Conservation (phyloP, 2,329 filamentous ascomycete genomes). For the Neonectria hederae region DNA sequence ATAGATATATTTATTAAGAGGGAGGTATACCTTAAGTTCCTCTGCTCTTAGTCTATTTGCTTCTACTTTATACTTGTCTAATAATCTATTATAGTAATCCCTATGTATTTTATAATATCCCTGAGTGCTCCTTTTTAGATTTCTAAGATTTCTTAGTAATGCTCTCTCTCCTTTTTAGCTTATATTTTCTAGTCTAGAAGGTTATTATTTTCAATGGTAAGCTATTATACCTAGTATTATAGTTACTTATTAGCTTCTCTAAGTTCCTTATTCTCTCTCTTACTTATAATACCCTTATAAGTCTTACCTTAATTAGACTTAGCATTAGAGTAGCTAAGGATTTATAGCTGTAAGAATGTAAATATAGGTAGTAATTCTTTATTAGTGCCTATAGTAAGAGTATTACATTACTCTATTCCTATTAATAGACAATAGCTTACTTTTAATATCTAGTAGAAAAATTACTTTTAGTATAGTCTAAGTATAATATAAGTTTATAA, state of each 20-base stretch:
- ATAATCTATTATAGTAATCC: not conserved
- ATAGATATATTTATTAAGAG: not conserved
- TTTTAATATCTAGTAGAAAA: not conserved
- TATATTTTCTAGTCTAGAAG: not conserved
- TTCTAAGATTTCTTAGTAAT: not conserved
- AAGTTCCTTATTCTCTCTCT: not conserved
- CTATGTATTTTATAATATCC: not conserved
- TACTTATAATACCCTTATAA: not conserved
- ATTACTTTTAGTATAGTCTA: not conserved
- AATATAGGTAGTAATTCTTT: not conserved
- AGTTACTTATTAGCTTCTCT: not conserved
- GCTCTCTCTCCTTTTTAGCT: not conserved
- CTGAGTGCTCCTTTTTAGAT: not conserved
- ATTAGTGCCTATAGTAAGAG: not conserved
- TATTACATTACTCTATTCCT: not conserved
- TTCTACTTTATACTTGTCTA: not conserved
- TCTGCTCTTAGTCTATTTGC: not conserved
- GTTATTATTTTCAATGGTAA: not conserved
- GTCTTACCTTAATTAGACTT: not conserved
- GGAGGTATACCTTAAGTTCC: not conserved
- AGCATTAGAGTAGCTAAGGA: not conserved
- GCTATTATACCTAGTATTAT: not conserved
- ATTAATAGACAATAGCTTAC: not conserved
- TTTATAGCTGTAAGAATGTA: not conserved
- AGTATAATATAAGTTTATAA: not conserved